phyloP scores from a whole-genome alignment of 1,139 yeast species.

The Oligophagozyma castellii region DNA sequence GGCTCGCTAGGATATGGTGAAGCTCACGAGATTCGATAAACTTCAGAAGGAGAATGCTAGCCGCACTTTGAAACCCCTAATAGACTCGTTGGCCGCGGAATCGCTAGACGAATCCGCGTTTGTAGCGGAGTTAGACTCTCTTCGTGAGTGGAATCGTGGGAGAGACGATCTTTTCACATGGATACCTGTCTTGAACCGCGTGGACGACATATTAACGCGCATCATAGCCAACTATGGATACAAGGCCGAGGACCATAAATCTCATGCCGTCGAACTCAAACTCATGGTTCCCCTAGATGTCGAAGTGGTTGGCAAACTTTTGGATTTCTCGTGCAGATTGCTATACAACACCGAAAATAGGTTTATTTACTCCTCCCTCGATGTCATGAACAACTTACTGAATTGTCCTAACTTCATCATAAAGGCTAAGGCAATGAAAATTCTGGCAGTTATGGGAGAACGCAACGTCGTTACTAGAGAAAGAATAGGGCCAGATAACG shows the following conservation, averaged over 20 bases:
- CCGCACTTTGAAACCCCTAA: constrained; percentile 19
- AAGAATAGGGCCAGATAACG: constrained; percentile 32
- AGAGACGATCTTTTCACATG: constrained; percentile 66
- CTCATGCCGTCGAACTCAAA: constrained; percentile 34
- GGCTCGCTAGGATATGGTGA: constrained; percentile 22
- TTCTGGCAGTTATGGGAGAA: constrained; percentile 50
- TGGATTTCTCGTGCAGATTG: constrained; percentile 49
- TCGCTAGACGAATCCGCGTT: constrained; percentile 13
- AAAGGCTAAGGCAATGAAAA: constrained; percentile 47
- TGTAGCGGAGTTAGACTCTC: constrained; percentile 12
- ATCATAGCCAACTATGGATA: constrained; percentile 40
- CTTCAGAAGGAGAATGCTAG: constrained; percentile 21
- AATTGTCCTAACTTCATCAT: constrained; percentile 48
- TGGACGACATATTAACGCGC: constrained; percentile 52
- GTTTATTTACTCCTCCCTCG: constrained; percentile 52
- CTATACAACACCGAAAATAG: constrained; percentile 61
- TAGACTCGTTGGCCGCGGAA: constrained; percentile 19
- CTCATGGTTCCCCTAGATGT: constrained; percentile 36
- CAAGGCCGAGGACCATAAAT: constrained; percentile 15
- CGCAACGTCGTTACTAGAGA: constrained; percentile 35
- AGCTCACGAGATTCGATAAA: constrained; percentile 20
- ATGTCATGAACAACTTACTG: constrained; percentile 46
- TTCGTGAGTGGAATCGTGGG: constrained; percentile 46
- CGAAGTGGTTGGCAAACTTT: constrained; percentile 34
- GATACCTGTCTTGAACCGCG: constrained; percentile 61